A percentile compares a stretch with the other conserved stretches of the same genome.
These are phyloP conservation scores for Phaeosphaeria sp. DNA, from an alignment of 2,329 filamentous ascomycete species.

Conservation along the genomic window DNA sequence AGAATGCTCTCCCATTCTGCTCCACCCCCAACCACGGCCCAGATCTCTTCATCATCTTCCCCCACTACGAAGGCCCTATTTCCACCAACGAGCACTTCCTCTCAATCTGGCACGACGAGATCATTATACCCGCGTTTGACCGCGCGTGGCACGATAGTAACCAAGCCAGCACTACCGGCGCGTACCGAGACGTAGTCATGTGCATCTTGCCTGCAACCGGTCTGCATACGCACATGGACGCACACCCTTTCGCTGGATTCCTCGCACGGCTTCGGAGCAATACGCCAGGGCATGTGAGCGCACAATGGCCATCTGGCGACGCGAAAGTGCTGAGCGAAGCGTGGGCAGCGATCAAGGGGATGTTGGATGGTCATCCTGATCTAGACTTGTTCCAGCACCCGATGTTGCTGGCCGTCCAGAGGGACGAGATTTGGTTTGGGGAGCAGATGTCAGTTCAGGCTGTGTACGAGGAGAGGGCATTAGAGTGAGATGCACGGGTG, in stretches of 20 bases:
- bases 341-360: conserved; percentile 22
- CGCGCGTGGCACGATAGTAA: conserved; percentile 19
- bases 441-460: neutral
- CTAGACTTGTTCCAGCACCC: conserved; percentile 15
- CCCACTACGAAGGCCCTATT: conserved; percentile 6
- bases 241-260: conserved; percentile 4
- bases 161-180: conserved; percentile 4
- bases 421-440: conserved; percentile 5
- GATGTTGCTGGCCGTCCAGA: conserved; percentile 15
- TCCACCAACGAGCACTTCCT: conserved; percentile 13
- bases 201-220: conserved; percentile 3
- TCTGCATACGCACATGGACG: conserved; percentile 4
- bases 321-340: conserved; percentile 10
- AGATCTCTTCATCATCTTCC: conserved; percentile 26
- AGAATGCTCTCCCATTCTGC: conserved; percentile 17
- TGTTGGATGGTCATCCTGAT: conserved; percentile 16
- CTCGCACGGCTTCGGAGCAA: conserved; percentile 2
- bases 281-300: neutral
- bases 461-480: conserved; percentile 13
- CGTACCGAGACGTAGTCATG: neutral
- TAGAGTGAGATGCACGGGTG: conserved; percentile 23
- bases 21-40: neutral
- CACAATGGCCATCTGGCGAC: conserved; percentile 12
- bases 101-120: conserved; percentile 23
- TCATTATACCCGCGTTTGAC: conserved; percentile 28